Evolutionary conservation across 192 early-diverging fungal species (phyloP).

Genomic region (Nowakowskiella sp.): DNA sequence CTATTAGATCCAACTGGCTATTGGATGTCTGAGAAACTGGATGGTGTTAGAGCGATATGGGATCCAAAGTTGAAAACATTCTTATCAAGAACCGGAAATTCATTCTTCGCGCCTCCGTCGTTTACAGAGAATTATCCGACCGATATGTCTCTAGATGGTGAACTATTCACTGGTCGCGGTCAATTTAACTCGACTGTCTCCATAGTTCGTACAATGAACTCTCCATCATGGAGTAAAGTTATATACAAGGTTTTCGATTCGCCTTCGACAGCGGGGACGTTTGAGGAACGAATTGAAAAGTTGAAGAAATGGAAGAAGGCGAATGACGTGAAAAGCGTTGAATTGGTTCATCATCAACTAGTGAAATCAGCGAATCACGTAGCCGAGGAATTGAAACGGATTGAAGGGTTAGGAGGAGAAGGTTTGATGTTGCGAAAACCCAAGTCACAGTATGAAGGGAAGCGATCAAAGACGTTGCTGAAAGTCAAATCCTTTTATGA

Average conservation of each 20-base stretch:
- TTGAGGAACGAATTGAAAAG: constrained; percentile 45
- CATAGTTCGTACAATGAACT: constrained; percentile 33
- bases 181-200: constrained; percentile 56
- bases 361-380: constrained; percentile 38
- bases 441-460: constrained; percentile 33
- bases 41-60: constrained; percentile 61
- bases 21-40: constrained; percentile 68
- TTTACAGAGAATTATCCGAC: constrained; percentile 33
- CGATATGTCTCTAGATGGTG: constrained; percentile 57
- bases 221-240: not conserved
- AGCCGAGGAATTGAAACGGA: constrained; percentile 34
- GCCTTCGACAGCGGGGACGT: constrained; percentile 38
- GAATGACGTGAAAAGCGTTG: constrained; percentile 19
- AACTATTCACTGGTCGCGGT: constrained; percentile 61
- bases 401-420: constrained; percentile 56
- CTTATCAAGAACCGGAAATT: constrained; percentile 50
- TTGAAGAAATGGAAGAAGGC: constrained; percentile 16
- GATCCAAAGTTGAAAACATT: constrained; percentile 38
- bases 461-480: constrained; percentile 43
- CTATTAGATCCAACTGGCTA: constrained; percentile 57
- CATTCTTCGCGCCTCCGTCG: constrained; percentile 44
- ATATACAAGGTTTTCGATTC: constrained; percentile 46
- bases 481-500: constrained; percentile 70
- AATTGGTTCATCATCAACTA: constrained; percentile 40
- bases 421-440: constrained; percentile 57